A percentile compares a stretch with the other conserved stretches of the same genome.
phyloP scores from a whole-genome alignment of 805 yeast species.

The Monosporozyma unispora region DNA sequence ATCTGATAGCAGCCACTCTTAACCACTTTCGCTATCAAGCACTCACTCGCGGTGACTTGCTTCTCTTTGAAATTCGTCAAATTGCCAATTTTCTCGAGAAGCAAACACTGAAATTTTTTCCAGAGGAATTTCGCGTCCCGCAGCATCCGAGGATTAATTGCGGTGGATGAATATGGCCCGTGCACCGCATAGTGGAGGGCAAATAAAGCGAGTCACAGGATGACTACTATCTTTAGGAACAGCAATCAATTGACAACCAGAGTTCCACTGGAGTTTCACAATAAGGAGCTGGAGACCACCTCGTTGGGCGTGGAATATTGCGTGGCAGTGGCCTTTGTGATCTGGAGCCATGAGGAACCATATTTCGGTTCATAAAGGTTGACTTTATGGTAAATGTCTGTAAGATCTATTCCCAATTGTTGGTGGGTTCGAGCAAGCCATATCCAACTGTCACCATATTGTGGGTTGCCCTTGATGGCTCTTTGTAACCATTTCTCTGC shows the following conservation, averaged over 20 bases:
- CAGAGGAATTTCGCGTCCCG: constrained; percentile 4
- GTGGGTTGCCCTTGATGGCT: constrained; percentile 45
- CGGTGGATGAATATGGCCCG: background rate
- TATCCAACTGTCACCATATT: constrained; percentile 73
- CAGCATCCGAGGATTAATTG: no score
- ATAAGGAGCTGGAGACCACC: constrained; percentile 12
- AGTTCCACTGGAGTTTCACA: background rate
- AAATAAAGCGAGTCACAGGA: background rate
- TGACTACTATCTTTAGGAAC: background rate
- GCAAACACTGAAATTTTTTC: constrained; percentile 1
- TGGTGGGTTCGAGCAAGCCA: constrained; percentile 45
- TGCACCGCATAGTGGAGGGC: constrained; percentile 1
- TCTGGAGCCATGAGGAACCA: constrained; percentile 53
- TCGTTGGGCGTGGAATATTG: constrained; percentile 35
- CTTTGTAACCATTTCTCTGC: constrained; percentile 69
- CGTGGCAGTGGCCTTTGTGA: constrained; percentile 42
- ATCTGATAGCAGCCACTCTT: no score
- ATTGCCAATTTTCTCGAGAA: background rate
- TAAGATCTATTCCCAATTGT: constrained; percentile 25
- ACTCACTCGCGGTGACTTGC: background rate
- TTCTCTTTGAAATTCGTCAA: background rate
- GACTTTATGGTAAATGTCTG: constrained; percentile 20
- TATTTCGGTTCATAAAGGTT: constrained; percentile 44
- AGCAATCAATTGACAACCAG: background rate
- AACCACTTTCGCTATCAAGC: background rate